Conservation (phyloP, 2,329 filamentous ascomycete genomes). For the Diaporthe vaccinii region DNA sequence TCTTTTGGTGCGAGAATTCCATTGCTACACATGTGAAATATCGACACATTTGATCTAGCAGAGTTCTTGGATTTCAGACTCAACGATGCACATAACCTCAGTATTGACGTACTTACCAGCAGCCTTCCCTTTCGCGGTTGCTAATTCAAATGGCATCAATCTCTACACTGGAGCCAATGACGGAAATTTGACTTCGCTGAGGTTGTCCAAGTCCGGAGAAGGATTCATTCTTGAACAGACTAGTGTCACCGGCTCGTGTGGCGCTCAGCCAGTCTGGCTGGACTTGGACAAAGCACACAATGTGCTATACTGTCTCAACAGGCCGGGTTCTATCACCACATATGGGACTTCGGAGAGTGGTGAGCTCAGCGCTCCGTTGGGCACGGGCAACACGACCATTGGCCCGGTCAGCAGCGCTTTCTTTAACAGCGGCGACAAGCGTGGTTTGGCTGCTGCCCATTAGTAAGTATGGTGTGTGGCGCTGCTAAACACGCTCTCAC, state of each 20-base stretch:
- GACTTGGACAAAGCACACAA: neutral
- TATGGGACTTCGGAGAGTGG: neutral
- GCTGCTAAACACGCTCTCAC: neutral
- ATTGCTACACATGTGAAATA: neutral
- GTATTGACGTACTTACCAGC: neutral
- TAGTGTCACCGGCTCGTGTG: neutral
- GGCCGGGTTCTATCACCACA: neutral
- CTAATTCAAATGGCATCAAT: neutral
- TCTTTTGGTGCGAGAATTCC: neutral
- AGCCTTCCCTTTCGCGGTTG: neutral
- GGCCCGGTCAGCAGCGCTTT: conserved; percentile 1
- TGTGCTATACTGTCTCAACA: neutral
- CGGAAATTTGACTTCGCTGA: neutral
- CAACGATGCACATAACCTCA: neutral
- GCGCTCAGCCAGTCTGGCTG: neutral
- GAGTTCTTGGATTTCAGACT: no score
- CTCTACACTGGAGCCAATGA: conserved; percentile 6
- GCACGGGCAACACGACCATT: neutral
- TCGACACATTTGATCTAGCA: neutral
- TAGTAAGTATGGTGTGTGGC: neutral
- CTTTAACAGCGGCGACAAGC: neutral
- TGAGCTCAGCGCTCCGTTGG: neutral
- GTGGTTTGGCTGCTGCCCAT: conserved; percentile 5
- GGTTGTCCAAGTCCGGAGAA: neutral
- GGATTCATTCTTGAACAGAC: neutral